A percentile compares a stretch with the other conserved stretches of the same genome.
These are phyloP conservation scores for Salix caprea DNA, from an alignment of 345 rosid genomes.

Conservation along the genomic window DNA sequence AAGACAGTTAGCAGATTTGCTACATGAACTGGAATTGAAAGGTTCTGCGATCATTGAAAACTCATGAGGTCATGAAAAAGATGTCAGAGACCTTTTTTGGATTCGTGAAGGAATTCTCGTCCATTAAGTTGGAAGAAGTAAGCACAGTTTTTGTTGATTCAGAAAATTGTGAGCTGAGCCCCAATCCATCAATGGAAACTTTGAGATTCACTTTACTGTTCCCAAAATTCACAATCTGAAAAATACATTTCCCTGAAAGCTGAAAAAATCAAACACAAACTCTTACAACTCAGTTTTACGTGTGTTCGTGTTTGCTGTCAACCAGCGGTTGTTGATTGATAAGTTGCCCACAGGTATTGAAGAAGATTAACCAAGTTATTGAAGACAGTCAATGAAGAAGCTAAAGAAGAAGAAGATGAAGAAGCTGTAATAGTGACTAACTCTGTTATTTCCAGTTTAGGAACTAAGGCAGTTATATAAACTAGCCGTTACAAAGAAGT, in stretches of 20 bases:
- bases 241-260: too few species aligned
- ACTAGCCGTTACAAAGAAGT: too few species aligned
- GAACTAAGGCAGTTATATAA: too few species aligned
- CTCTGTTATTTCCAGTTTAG: too few species aligned
- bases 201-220: not conserved
- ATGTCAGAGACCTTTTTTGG: conserved; percentile 56
- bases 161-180: conserved; percentile 36
- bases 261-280: too few species aligned
- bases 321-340: not conserved
- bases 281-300: too few species aligned
- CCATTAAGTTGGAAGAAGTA: conserved; percentile 67
- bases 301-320: not conserved
- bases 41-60: not conserved
- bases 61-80: not conserved
- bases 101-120: conserved; percentile 72
- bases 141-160: conserved; percentile 64
- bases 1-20: not conserved
- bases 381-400: too few species aligned
- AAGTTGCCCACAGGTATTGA: too few species aligned
- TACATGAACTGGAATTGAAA: not conserved
- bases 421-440: too few species aligned
- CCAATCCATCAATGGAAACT: conserved; percentile 53
- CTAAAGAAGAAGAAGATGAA: too few species aligned
- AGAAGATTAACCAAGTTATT: too few species aligned
- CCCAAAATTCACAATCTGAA: conserved; percentile 36